A percentile compares a stretch with the other conserved stretches of the same genome.
Conservation (phyloP, 768 basidiomycete species). For the Xerocomus potaroensis region DNA sequence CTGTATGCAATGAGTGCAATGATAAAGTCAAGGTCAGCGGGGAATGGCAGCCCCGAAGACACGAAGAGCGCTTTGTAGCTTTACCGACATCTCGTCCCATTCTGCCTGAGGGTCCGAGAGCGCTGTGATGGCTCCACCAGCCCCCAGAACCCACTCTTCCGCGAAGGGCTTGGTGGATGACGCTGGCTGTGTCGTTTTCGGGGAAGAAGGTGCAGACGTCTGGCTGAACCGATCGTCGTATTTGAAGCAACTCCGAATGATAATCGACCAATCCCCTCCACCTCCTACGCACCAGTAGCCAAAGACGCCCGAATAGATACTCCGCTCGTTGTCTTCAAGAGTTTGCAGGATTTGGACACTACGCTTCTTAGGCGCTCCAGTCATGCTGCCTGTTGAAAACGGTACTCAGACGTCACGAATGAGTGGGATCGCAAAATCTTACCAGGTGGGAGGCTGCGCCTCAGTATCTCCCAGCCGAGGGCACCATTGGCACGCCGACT, state of each 20-base stretch:
- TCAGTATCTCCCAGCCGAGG: constrained; percentile 76
- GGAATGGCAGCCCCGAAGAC: constrained; percentile 47
- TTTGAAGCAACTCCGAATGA: constrained; percentile 90
- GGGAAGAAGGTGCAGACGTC: constrained; percentile 9
- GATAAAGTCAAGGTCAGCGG: constrained; percentile 14
- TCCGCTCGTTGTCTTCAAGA: constrained; percentile 68
- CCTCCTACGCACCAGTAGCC: constrained; percentile 92
- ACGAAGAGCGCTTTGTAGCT: constrained; percentile 72
- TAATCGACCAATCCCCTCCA: constrained; percentile 88
- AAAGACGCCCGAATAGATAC: constrained; percentile 88
- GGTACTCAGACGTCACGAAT: constrained; percentile 1
- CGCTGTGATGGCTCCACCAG: constrained; percentile 96
- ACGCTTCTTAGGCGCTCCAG: constrained; percentile 93
- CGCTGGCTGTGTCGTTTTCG: constrained; percentile 4
- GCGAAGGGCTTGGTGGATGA: constrained; percentile 9
- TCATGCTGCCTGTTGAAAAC: constrained; percentile 77
- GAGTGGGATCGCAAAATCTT: constrained; percentile 10
- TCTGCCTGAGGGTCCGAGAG: constrained; percentile 80
- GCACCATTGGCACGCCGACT: constrained; percentile 35
- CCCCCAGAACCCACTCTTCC: constrained; percentile 77
- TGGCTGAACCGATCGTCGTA: constrained; percentile 38
- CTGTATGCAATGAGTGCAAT: not conserved
- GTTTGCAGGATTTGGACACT: constrained; percentile 84
- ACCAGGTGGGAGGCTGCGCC: constrained; percentile 84
- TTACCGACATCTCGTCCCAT: constrained; percentile 94